Conservation (phyloP, 1,284 basidiomycete species). For the Rhodotorula sp. region DNA sequence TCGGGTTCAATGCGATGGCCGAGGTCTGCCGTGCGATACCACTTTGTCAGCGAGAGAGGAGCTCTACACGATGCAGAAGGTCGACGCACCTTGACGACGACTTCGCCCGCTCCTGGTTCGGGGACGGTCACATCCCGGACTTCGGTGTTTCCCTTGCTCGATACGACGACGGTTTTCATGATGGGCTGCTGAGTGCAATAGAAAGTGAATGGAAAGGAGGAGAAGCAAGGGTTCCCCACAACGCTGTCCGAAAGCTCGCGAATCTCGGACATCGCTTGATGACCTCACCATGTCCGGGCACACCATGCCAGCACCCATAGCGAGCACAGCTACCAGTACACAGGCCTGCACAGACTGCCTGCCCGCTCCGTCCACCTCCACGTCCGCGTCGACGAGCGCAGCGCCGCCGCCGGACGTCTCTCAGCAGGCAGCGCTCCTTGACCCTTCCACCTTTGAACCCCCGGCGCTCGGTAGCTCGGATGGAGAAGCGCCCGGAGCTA, state of each 20-base stretch:
- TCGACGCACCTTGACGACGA: slow-evolving; percentile 32
- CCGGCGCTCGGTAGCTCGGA: slow-evolving; percentile 12
- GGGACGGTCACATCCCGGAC: slow-evolving; percentile 15
- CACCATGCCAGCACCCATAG: no score
- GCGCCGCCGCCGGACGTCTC: neutral
- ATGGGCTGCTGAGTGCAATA: neutral
- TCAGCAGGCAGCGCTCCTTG: slow-evolving; percentile 11
- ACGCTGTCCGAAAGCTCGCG: no score
- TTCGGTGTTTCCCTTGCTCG: slow-evolving; percentile 12
- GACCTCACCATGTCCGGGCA: no score
- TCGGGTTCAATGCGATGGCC: slow-evolving; percentile 41
- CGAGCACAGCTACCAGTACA: neutral
- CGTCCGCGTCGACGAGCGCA: neutral
- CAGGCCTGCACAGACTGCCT: slow-evolving; percentile 10
- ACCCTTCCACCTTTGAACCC: slow-evolving; percentile 24
- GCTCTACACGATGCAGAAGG: neutral
- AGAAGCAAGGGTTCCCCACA: neutral
- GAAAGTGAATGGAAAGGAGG: neutral
- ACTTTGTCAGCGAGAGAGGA: neutral
- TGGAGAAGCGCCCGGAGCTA: slow-evolving; percentile 45
- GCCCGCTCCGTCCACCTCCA: neutral
- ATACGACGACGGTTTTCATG: slow-evolving; percentile 24
- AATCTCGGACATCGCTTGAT: no score
- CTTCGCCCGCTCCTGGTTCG: slow-evolving; percentile 7
- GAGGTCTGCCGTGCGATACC: slow-evolving; percentile 6